Evolutionary conservation across 1,139 yeast genomes (phyloP).

Genomic region (Suhomyces yuchorum): DNA sequence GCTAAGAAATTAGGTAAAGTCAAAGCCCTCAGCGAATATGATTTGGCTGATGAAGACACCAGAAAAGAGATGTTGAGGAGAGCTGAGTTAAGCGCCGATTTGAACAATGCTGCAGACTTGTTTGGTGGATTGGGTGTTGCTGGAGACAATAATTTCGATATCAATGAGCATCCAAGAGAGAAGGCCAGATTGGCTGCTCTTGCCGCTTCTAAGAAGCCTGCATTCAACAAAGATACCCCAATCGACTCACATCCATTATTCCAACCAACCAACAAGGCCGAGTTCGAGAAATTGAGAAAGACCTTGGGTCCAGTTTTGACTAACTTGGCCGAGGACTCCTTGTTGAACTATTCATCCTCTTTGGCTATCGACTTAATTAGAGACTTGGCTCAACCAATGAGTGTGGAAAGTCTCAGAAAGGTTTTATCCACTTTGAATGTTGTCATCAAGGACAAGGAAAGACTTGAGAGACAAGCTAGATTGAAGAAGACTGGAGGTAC

Average conservation of each 20-base stretch:
- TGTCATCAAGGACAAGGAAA: slow-evolving; percentile 80
- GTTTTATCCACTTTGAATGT: slow-evolving; percentile 84
- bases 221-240: slow-evolving; percentile 66
- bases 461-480: slow-evolving; percentile 84
- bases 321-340: slow-evolving; percentile 61
- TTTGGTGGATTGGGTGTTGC: slow-evolving; percentile 84
- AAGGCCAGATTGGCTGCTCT: slow-evolving; percentile 51
- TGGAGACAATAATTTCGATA: slow-evolving; percentile 45
- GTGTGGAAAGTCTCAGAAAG: slow-evolving; percentile 81
- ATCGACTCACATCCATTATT: slow-evolving; percentile 75
- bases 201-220: slow-evolving; percentile 38
- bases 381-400: slow-evolving; percentile 78
- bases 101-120: slow-evolving; percentile 89
- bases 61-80: slow-evolving; percentile 71
- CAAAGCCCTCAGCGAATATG: slow-evolving; percentile 49
- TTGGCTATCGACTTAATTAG: slow-evolving; percentile 85
- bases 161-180: slow-evolving; percentile 67
- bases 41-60: slow-evolving; percentile 61
- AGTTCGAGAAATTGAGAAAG: slow-evolving; percentile 82
- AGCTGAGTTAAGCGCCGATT: slow-evolving; percentile 82
- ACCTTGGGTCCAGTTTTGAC: slow-evolving; percentile 69
- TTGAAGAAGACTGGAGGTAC: slow-evolving; percentile 80
- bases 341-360: slow-evolving; percentile 68
- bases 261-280: slow-evolving; percentile 76
- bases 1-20: slow-evolving; percentile 29